Conservation (phyloP, 257 asterid species). For the Pogostemon cablin region DNA sequence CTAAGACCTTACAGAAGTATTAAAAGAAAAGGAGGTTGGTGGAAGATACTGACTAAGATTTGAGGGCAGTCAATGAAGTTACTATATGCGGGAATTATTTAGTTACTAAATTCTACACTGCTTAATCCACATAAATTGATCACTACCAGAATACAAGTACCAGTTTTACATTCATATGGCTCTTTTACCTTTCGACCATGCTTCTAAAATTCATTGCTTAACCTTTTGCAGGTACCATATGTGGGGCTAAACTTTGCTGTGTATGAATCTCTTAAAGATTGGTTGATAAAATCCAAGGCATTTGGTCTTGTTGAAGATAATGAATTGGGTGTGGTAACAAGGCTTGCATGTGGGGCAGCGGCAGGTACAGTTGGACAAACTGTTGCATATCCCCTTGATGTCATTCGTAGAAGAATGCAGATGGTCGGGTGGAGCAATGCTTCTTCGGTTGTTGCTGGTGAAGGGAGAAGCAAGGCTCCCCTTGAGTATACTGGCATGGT, state of each 20-base stretch:
- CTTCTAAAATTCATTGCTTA: constrained; percentile 19
- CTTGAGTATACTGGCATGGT: constrained; percentile 89
- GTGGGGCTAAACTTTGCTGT: constrained; percentile 99
- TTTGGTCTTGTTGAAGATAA: constrained; percentile 72
- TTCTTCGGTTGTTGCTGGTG: constrained; percentile 77
- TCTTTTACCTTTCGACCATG: neutral
- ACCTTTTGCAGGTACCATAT: constrained; percentile 77
- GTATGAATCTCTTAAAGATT: constrained; percentile 93
- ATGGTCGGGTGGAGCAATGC: constrained; percentile 99
- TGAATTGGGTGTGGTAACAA: constrained; percentile 80
- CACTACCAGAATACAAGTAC: neutral
- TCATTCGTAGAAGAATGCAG: constrained; percentile 97
- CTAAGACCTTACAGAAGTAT: neutral
- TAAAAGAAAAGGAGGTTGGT: neutral
- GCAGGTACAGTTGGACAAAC: constrained; percentile 99
- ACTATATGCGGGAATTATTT: no score
- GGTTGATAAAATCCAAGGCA: constrained; percentile 68
- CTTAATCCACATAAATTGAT: neutral
- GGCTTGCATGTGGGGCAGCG: constrained; percentile 93
- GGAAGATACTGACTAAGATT: neutral
- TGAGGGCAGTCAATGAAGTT: no score
- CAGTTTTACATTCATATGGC: constrained; percentile 21
- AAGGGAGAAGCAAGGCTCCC: constrained; percentile 68
- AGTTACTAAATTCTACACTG: neutral
- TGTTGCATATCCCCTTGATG: constrained; percentile 97